Evolutionary conservation across 139 green algal genomes (phyloP), one percentile per base, ranked within the genome.

Genomic region (Diplosphaera chodatii): DNA sequence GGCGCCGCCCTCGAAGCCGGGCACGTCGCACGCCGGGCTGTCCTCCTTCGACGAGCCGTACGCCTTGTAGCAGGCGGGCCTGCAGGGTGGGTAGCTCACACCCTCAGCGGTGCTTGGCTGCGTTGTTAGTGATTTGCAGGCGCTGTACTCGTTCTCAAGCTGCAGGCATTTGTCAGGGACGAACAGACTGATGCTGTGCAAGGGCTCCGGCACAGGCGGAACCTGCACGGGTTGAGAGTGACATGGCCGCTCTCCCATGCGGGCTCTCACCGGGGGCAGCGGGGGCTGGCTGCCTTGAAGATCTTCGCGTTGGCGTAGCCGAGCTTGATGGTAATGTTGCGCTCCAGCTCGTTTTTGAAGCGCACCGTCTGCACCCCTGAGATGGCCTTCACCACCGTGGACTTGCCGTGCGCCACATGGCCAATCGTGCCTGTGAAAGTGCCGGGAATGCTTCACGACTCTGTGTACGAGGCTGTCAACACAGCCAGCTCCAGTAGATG

Each of bases 261-360:
- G n/a, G n/a, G n/a, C n/a, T n/a, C n/a, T 48, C 37, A 73, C 68
- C 68, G 34, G 21, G 74, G 74, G 16, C 64, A 40, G 25, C 63
- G 56, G 0, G 79, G 66, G 78, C 90, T 87, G 72, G 83, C 84
- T 81, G 93, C 98, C 71, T 91, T 89, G 90, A 97, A 99, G 66
- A 99, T 98, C 75, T 99, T 99, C 55, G 96, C 94, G 74, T 99
- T 99, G 25, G 96, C 95, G 78, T 99, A 99, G 13, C 94, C 94
- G 28, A 98, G 89, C 83, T 98, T 99, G 88, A 99, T 99, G 22
- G 96, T 99, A 71, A 99, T 99, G 81, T 99, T 99, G 32, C 96
- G 86, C 84, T 99, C 96, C 32, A 99, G 87, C 89, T 99, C 96
- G 70, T 99, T 99, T 87, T 99, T 99, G 85, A 99, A 99, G 21